phyloP scores from a whole-genome alignment of 2,329 filamentous ascomycete species.

The Cladosporium sp. region DNA sequence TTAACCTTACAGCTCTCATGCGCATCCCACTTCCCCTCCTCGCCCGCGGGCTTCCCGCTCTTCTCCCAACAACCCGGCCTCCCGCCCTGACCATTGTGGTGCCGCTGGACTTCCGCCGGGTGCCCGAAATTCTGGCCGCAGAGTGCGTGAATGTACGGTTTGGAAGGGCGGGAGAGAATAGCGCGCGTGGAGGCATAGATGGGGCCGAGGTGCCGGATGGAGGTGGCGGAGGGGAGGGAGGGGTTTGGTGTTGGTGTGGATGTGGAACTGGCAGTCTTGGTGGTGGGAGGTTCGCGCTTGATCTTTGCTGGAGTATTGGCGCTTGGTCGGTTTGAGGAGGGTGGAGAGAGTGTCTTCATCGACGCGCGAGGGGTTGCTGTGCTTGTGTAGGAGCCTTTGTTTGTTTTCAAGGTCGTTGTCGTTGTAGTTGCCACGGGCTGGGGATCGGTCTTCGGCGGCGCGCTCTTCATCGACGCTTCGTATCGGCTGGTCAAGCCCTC shows the following conservation, averaged over 20 bases:
- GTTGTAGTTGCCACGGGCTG: too few relatives aligned
- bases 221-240: neutral
- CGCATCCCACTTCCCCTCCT: slow-evolving; percentile 17
- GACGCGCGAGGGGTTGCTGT: too few relatives aligned
- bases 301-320: neutral
- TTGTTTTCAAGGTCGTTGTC: too few relatives aligned
- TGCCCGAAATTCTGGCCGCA: slow-evolving; percentile 23
- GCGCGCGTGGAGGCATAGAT: slow-evolving; percentile 21
- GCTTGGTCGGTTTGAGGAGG: too few relatives aligned
- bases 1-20: slow-evolving; percentile 21
- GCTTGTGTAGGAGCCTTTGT: too few relatives aligned
- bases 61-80: slow-evolving; percentile 10
- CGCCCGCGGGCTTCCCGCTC: slow-evolving; percentile 7
- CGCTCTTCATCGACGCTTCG: too few relatives aligned
- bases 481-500: too few relatives aligned
- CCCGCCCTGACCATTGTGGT: slow-evolving; percentile 17
- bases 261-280: neutral
- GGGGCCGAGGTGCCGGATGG: slow-evolving; percentile 18
- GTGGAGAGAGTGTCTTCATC: neutral
- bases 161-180: slow-evolving; percentile 18
- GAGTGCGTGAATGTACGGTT: slow-evolving; percentile 24
- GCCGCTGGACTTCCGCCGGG: slow-evolving; percentile 23
- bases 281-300: neutral
- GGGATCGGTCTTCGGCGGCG: too few relatives aligned
- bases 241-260: neutral